A percentile compares a stretch with the other conserved stretches of the same genome.
Conservation (phyloP, 805 yeast genomes). For the Lachancea mirantina region DNA sequence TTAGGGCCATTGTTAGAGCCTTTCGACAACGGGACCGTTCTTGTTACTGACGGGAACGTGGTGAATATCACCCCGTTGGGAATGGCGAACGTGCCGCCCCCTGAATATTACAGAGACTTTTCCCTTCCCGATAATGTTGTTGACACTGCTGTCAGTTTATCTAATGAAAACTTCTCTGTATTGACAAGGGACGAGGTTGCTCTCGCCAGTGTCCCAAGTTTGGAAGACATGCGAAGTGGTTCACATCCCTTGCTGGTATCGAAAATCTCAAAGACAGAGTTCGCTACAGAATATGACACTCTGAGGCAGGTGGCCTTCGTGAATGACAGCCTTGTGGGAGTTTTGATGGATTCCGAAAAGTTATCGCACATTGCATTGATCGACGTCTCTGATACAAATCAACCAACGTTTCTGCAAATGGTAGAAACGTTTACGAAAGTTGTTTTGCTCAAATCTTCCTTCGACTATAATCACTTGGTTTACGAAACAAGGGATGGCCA, state of each 20-base stretch:
- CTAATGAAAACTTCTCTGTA: constrained; percentile 53
- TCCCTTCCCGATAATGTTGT: constrained; percentile 47
- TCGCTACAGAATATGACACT: constrained; percentile 37
- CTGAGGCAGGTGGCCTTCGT: constrained; percentile 61
- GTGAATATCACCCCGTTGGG: constrained; percentile 75
- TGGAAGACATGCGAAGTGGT: constrained; percentile 39
- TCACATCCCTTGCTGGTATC: constrained; percentile 39
- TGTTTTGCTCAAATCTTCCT: constrained; percentile 47
- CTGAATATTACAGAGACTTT: constrained; percentile 67
- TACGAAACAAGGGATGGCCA: constrained; percentile 60
- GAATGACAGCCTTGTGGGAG: constrained; percentile 45
- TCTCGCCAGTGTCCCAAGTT: constrained; percentile 40
- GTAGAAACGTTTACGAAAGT: constrained; percentile 44
- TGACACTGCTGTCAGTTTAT: constrained; percentile 57
- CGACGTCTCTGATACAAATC: constrained; percentile 37
- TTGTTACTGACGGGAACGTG: constrained; percentile 71
- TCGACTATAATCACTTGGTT: constrained; percentile 46
- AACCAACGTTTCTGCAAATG: constrained; percentile 36
- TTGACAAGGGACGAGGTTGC: constrained; percentile 42
- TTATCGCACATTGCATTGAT: constrained; percentile 46
- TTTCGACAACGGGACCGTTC: constrained; percentile 65
- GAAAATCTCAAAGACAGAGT: constrained; percentile 28
- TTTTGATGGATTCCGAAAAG: constrained; percentile 48
- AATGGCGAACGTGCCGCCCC: constrained; percentile 91
- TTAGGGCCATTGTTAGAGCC: constrained; percentile 67